Evolutionary conservation across 306 rosid species (phyloP).

Genomic region (Oxytropis ochrocephala): DNA sequence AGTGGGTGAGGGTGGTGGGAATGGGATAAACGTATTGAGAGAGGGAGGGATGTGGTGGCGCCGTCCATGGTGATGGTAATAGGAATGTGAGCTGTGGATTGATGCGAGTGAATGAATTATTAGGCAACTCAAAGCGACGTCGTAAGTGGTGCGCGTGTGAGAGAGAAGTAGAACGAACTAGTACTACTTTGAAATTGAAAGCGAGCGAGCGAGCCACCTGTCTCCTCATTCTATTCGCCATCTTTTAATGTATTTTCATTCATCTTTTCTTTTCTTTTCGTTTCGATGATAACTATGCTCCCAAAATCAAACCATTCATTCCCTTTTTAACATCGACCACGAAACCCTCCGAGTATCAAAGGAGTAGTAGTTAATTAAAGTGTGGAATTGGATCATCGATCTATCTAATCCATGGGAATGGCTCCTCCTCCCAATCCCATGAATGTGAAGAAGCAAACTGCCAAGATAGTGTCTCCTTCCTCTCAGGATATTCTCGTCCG

Average conservation of each 20-base stretch:
- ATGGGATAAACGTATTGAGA: too few species aligned
- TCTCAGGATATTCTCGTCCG: slow-evolving; percentile 66
- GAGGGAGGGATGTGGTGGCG: too few species aligned
- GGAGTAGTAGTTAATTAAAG: background rate
- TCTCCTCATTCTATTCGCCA: background rate
- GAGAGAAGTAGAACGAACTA: too few species aligned
- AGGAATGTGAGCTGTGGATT: too few species aligned
- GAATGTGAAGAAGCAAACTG: slow-evolving; percentile 45
- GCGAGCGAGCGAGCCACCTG: too few species aligned
- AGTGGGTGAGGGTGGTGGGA: too few species aligned
- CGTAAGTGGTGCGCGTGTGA: too few species aligned
- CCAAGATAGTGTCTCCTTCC: slow-evolving; percentile 10
- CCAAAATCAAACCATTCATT: background rate
- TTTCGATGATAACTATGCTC: slow-evolving; percentile 17
- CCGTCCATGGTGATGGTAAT: too few species aligned
- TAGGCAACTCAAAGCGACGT: too few species aligned
- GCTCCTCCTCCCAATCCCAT: slow-evolving; percentile 37
- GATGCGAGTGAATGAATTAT: too few species aligned
- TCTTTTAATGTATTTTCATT: background rate
- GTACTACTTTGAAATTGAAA: too few species aligned
- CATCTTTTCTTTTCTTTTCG: too few species aligned
- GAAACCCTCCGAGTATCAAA: background rate
- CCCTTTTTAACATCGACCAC: background rate
- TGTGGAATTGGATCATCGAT: background rate
- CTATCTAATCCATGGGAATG: slow-evolving; percentile 7